A percentile compares a stretch with the other conserved stretches of the same genome.
phyloP scores from a whole-genome alignment of 2,329 filamentous ascomycete genomes.

The Sclerotinia subarctica region DNA sequence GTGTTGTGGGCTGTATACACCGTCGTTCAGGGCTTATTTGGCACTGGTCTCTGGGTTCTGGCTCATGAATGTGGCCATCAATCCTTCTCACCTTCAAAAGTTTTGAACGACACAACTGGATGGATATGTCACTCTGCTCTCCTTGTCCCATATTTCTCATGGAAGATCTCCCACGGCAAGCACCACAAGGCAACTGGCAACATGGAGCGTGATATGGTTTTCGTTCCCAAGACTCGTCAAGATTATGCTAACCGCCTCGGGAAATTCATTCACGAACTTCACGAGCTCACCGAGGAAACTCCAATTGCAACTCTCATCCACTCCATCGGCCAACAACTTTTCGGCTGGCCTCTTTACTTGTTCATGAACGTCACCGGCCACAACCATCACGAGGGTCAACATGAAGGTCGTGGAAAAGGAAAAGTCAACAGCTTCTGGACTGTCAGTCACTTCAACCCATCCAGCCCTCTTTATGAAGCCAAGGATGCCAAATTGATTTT shows the following conservation, averaged over 20 bases:
- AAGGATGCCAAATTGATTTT: slow-evolving; percentile 85
- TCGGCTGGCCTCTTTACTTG: slow-evolving; percentile 92
- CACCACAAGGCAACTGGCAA: slow-evolving; percentile 99
- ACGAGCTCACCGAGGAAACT: slow-evolving; percentile 91
- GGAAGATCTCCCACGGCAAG: slow-evolving; percentile 99
- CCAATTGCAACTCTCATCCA: slow-evolving; percentile 74
- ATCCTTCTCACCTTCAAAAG: slow-evolving; percentile 89
- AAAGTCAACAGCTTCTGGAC: slow-evolving; percentile 82
- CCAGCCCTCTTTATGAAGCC: slow-evolving; percentile 85
- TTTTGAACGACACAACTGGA: slow-evolving; percentile 86
- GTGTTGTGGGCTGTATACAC: slow-evolving; percentile 62
- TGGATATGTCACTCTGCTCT: slow-evolving; percentile 87
- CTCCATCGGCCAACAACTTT: slow-evolving; percentile 79
- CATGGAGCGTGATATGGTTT: slow-evolving; percentile 98
- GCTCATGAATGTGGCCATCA: slow-evolving; percentile 98
- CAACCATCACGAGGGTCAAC: slow-evolving; percentile 87
- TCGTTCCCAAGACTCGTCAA: slow-evolving; percentile 88
- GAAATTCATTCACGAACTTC: slow-evolving; percentile 72
- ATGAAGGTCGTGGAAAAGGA: slow-evolving; percentile 88
- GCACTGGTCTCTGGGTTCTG: slow-evolving; percentile 91
- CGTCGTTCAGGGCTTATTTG: slow-evolving; percentile 86
- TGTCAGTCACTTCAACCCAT: slow-evolving; percentile 93
- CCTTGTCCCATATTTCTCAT: slow-evolving; percentile 96
- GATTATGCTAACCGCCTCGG: slow-evolving; percentile 74
- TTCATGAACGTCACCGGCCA: slow-evolving; percentile 92